Evolutionary conservation across 371 early-diverging fungal genomes (phyloP).

Genomic region (Sporodiniella umbellata): DNA sequence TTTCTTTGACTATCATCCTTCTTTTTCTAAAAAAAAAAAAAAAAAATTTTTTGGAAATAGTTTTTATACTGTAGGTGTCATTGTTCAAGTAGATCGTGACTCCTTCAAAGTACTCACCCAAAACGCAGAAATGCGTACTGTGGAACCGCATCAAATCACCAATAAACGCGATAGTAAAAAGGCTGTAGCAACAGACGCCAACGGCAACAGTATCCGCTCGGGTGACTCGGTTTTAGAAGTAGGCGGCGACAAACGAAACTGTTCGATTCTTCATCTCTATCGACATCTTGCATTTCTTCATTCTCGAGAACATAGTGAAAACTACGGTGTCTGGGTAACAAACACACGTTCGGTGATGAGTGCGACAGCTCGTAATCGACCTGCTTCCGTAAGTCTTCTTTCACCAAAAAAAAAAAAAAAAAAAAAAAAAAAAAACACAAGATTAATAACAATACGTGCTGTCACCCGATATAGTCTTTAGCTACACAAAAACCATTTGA

Average conservation of each 20-base stretch:
- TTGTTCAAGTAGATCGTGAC: constrained; percentile 80
- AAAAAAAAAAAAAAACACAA: too few species aligned
- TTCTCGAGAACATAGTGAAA: constrained; percentile 60
- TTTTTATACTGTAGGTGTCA: constrained; percentile 75
- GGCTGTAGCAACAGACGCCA: constrained; percentile 76
- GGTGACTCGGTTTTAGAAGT: constrained; percentile 82
- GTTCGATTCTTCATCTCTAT: constrained; percentile 69
- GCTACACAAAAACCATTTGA: background rate
- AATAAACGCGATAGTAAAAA: constrained; percentile 62
- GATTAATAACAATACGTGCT: too few species aligned
- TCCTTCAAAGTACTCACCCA: constrained; percentile 78
- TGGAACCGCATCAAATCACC: constrained; percentile 71
- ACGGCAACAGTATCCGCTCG: constrained; percentile 71
- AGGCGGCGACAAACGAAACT: constrained; percentile 57
- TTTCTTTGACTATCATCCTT: too few species aligned
- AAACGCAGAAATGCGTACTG: constrained; percentile 65
- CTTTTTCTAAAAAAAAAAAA: too few species aligned
- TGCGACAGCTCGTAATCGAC: constrained; percentile 26
- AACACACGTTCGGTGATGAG: constrained; percentile 52
- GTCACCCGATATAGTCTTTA: too few species aligned
- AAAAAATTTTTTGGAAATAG: too few species aligned
- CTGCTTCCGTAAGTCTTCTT: background rate
- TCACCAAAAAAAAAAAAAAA: background rate
- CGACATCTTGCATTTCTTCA: constrained; percentile 65
- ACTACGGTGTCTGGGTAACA: constrained; percentile 69